Evolutionary conservation across 2,329 filamentous ascomycete genomes (phyloP).

Genomic region (Colletotrichum sp.): DNA sequence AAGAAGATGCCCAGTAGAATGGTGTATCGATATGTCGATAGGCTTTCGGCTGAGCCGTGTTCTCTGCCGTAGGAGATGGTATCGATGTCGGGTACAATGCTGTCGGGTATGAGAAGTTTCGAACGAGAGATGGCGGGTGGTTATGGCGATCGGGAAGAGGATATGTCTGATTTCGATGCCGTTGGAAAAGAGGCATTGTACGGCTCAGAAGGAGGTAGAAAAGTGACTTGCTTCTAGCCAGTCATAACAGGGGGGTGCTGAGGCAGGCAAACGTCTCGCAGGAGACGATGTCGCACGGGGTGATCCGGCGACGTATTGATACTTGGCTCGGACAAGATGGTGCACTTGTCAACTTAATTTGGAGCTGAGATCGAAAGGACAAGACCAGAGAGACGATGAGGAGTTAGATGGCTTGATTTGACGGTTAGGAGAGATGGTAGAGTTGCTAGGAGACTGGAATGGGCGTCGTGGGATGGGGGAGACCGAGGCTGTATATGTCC

Average conservation of each 20-base stretch:
- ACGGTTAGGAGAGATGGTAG: background rate
- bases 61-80: background rate
- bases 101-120: constrained; percentile 29
- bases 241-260: background rate
- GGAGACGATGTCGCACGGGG: background rate
- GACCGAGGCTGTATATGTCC: background rate
- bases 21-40: background rate
- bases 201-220: background rate
- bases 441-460: background rate
- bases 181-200: constrained; percentile 10
- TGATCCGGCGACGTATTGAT: background rate
- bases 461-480: background rate
- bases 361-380: background rate
- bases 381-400: background rate
- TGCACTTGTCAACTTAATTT: background rate
- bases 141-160: background rate
- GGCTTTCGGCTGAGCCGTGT: background rate
- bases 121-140: background rate
- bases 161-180: background rate
- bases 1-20: constrained; percentile 18
- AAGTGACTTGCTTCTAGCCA: background rate
- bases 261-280: background rate
- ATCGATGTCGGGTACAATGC: background rate
- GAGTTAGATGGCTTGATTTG: background rate
- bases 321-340: background rate